Base-by-base conservation (phyloP, 2,329 filamentous ascomycete genomes). In the Hypoxylon sp. region DNA sequence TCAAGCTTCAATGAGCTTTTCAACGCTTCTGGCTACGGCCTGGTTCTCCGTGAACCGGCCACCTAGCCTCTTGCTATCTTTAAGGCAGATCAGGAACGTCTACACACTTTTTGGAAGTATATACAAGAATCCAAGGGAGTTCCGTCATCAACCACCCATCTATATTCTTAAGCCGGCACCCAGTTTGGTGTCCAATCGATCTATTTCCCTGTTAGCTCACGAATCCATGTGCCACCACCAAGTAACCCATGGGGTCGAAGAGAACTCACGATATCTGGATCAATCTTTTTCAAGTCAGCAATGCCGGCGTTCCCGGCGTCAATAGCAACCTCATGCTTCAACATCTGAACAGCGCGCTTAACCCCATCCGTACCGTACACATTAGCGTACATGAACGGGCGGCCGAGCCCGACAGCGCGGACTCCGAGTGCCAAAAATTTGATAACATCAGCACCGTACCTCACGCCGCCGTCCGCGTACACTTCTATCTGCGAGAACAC, bases 351-450 rank as follows among this genome's bases (percentile, higher is more conserved):
- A 1, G 77, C 79, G 67, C 77, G 79, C 59, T 73, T 71, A 0
- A 86, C 84, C 35, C 84, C 84, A 3, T 79, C 77, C 31, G 76
- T 74, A 5, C 84, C 84, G 67, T 82, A 86, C 17, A 81, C 75
- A 70, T 85, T 85, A 15, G 82, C 79, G 71, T 80, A 86, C 82
- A 86, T 84, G 67, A 83, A 78, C 7, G 81, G 78, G 13, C 83
- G 73, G 8, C 82, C 84, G 3, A 86, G 65, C 17, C 83, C 74
- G n/a, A 80, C 78, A 24, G 75, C 77, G 6, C 70, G 68, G 6
- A 79, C 79, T 6, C 79, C 78, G 6, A 80, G 71, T 0, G 78
- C 77, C 3, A 81, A 72, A n/a, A 79, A 62, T 68, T 78, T 78
- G 46, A 80, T 62, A 1, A 78, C 72, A 62, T 80, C 79, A 46